These are phyloP conservation scores for Skeletonema menzelii DNA, from an alignment of 108 stramenopile species.

Conservation along the genomic window DNA sequence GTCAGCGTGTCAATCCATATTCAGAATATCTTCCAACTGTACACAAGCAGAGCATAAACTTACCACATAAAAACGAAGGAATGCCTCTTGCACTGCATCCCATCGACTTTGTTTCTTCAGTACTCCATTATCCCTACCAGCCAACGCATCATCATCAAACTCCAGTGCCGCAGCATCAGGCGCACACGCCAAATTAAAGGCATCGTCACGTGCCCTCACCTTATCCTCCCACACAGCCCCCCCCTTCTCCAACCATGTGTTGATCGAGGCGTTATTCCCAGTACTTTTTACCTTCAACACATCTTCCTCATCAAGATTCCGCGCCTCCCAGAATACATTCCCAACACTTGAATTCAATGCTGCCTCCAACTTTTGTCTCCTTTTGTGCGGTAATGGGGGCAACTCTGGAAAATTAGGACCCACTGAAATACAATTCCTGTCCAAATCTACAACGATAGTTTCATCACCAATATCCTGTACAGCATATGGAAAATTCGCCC, in stretches of 20 bases:
- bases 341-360: slow-evolving; percentile 66
- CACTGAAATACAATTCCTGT: slow-evolving; percentile 67
- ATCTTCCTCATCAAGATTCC: slow-evolving; percentile 54
- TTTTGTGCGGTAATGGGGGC: slow-evolving; percentile 65
- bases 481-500: slow-evolving; percentile 72
- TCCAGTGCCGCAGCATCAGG: slow-evolving; percentile 48
- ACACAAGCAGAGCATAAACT: background rate
- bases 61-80: slow-evolving; percentile 75
- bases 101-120: slow-evolving; percentile 57
- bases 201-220: slow-evolving; percentile 62
- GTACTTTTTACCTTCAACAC: slow-evolving; percentile 16
- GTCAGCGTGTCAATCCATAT: background rate
- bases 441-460: slow-evolving; percentile 87
- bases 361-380: slow-evolving; percentile 65
- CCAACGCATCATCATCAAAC: slow-evolving; percentile 31
- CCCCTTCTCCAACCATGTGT: slow-evolving; percentile 18
- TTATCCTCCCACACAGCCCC: slow-evolving; percentile 65
- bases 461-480: slow-evolving; percentile 70
- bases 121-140: slow-evolving; percentile 21
- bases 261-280: slow-evolving; percentile 20
- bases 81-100: slow-evolving; percentile 86
- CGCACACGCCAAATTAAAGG: slow-evolving; percentile 73
- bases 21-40: background rate
- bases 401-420: slow-evolving; percentile 50
- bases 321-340: slow-evolving; percentile 70